phyloP scores from a whole-genome alignment of 208 protist genomes.

The Acanthamoeba divionensis region DNA sequence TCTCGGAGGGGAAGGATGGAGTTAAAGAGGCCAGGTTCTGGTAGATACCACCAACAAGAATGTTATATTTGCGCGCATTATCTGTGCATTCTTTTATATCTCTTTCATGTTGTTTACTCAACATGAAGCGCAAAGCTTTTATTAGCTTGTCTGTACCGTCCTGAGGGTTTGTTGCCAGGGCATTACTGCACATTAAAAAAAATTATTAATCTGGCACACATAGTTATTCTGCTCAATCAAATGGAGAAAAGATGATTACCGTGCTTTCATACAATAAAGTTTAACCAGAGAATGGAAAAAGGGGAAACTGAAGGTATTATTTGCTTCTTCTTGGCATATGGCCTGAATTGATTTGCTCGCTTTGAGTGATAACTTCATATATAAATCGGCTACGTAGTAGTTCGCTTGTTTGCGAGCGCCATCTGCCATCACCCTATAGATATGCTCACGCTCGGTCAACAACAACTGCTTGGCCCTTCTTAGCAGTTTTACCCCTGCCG shows the following conservation, averaged over 20 bases:
- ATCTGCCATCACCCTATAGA: slow-evolving; percentile 69
- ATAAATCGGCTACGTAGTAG: slow-evolving; percentile 70
- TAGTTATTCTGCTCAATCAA: not conserved
- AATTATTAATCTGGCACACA: not conserved
- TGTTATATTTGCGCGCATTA: slow-evolving; percentile 40
- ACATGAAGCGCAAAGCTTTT: slow-evolving; percentile 68
- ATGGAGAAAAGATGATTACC: not conserved
- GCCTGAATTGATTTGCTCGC: slow-evolving; percentile 48
- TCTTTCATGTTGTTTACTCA: slow-evolving; percentile 59
- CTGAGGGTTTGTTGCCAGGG: not conserved
- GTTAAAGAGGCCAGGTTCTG: slow-evolving; percentile 2
- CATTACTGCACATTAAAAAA: not conserved
- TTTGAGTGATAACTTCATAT: slow-evolving; percentile 74
- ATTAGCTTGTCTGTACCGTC: slow-evolving; percentile 61
- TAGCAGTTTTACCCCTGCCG: not conserved
- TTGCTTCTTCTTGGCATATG: not conserved
- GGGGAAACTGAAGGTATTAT: slow-evolving; percentile 61
- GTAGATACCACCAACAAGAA: slow-evolving; percentile 55
- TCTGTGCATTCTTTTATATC: slow-evolving; percentile 20
- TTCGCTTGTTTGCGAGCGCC: slow-evolving; percentile 74
- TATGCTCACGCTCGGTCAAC: slow-evolving; percentile 54
- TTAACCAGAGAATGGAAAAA: slow-evolving; percentile 74
- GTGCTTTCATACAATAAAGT: slow-evolving; percentile 72
- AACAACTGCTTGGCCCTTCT: slow-evolving; percentile 60
- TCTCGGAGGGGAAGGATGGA: not conserved